Evolutionary conservation across 352 stramenopile genomes (phyloP).

Genomic region (Phytophthora ramorum): DNA sequence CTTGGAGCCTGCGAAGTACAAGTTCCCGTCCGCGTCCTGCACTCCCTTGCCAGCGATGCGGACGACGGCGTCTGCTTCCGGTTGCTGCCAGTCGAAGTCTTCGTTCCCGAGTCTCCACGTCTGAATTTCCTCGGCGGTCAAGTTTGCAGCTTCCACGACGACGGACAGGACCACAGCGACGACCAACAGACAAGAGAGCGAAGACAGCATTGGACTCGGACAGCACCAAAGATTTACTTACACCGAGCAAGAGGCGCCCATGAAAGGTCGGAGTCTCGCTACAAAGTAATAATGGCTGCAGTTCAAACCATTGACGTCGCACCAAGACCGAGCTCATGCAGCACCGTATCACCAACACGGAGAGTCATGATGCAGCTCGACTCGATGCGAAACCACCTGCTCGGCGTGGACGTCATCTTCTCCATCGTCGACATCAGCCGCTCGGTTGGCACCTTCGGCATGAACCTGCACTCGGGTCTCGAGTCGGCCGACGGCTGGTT

Average conservation of each 20-base stretch:
- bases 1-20: conserved; percentile 74
- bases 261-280: conserved; percentile 8
- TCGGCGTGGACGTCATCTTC: conserved; percentile 64
- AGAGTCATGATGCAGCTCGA: conserved; percentile 80
- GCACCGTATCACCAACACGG: conserved; percentile 75
- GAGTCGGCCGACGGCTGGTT: conserved; percentile 43
- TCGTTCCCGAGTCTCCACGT: conserved; percentile 47
- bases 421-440: conserved; percentile 63
- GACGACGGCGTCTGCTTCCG: conserved; percentile 41
- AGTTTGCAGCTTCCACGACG: conserved; percentile 5
- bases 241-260: conserved; percentile 5
- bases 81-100: conserved; percentile 64
- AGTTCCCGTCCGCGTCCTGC: conserved; percentile 44
- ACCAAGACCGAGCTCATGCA: conserved; percentile 73
- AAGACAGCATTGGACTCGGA: not conserved
- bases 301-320: conserved; percentile 11
- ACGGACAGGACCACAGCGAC: not conserved
- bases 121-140: conserved; percentile 48
- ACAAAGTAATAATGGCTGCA: too few species aligned
- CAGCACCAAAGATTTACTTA: not conserved
- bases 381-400: conserved; percentile 70
- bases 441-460: conserved; percentile 69
- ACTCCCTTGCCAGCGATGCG: conserved; percentile 46
- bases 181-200: not conserved
- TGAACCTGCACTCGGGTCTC: conserved; percentile 60